A percentile compares a stretch with the other conserved stretches of the same genome.
Evolutionary conservation across 768 basidiomycete species (phyloP).

Genomic region (Lyophyllum atratum): DNA sequence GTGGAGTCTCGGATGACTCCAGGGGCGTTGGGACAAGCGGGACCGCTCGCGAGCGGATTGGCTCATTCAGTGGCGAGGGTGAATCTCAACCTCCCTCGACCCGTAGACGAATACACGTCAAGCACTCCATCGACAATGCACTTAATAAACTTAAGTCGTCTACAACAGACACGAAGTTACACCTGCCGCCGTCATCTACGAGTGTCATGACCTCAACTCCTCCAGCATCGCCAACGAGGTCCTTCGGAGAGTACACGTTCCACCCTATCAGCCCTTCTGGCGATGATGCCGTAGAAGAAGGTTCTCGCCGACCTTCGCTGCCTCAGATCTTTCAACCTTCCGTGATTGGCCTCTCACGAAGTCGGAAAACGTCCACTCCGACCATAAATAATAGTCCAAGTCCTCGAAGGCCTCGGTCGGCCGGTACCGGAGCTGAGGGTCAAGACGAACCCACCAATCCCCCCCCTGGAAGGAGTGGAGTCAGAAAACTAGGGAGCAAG

Average conservation of each 20-base stretch:
- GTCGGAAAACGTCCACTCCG: constrained; percentile 37
- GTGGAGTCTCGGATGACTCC: constrained; percentile 28
- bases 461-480: constrained; percentile 34
- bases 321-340: constrained; percentile 51
- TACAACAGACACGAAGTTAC: constrained; percentile 25
- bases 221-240: constrained; percentile 40
- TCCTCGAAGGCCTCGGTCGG: constrained; percentile 67
- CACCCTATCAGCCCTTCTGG: constrained; percentile 33
- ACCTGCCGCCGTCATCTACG: constrained; percentile 20
- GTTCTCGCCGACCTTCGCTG: constrained; percentile 67
- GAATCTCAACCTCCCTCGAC: constrained; percentile 29
- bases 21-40: constrained; percentile 10
- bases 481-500: constrained; percentile 62
- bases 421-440: constrained; percentile 64
- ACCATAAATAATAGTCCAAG: constrained; percentile 26
- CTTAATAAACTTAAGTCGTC: constrained; percentile 52
- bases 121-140: constrained; percentile 78
- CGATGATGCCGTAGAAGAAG: constrained; percentile 32
- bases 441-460: constrained; percentile 27
- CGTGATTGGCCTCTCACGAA: constrained; percentile 26
- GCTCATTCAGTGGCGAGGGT: constrained; percentile 23
- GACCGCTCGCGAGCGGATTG: constrained; percentile 19
- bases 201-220: constrained; percentile 31
- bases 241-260: constrained; percentile 50
- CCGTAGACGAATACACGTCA: constrained; percentile 63